These are phyloP conservation scores for Elsinoe ampelina DNA, from an alignment of 2,329 filamentous ascomycete species.

Conservation along the genomic window DNA sequence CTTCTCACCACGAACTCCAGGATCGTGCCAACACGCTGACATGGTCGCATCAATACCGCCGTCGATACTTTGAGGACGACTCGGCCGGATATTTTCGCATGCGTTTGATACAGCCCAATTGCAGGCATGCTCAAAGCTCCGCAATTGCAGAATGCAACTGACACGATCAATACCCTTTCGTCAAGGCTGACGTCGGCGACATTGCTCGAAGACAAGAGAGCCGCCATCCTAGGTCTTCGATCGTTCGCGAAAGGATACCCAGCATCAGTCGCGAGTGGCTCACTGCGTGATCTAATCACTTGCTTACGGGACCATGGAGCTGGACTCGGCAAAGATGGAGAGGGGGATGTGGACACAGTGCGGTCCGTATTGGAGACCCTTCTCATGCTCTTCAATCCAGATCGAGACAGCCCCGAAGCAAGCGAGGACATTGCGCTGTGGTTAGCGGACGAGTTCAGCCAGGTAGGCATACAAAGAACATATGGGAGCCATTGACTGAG, in stretches of 20 bases:
- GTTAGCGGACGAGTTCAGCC: slow-evolving; percentile 96
- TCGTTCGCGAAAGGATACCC: slow-evolving; percentile 97
- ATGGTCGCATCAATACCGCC: too few relatives aligned
- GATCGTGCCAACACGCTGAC: too few relatives aligned
- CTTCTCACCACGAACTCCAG: too few relatives aligned
- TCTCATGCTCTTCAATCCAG: slow-evolving; percentile 77
- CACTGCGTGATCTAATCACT: slow-evolving; percentile 77
- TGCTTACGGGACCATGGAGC: slow-evolving; percentile 67
- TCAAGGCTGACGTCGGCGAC: slow-evolving; percentile 80
- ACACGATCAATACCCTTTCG: slow-evolving; percentile 86
- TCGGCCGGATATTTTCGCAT: neutral
- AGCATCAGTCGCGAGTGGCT: slow-evolving; percentile 87
- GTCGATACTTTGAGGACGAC: too few relatives aligned
- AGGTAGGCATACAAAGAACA: slow-evolving; percentile 42
- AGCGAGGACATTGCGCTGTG: slow-evolving; percentile 93
- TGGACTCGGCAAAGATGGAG: slow-evolving; percentile 24
- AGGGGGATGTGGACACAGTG: slow-evolving; percentile 78
- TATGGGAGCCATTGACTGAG: slow-evolving; percentile 36
- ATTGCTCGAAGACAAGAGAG: slow-evolving; percentile 85
- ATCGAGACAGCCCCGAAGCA: slow-evolving; percentile 64
- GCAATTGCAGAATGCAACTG: slow-evolving; percentile 89
- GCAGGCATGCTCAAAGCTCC: slow-evolving; percentile 55
- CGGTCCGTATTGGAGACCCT: slow-evolving; percentile 92
- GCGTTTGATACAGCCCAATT: neutral
- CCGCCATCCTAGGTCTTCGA: slow-evolving; percentile 81